A percentile compares a stretch with the other conserved stretches of the same genome.
Evolutionary conservation across 2,329 filamentous ascomycete genomes (phyloP).

Genomic region (Aquanectria penicillioides): DNA sequence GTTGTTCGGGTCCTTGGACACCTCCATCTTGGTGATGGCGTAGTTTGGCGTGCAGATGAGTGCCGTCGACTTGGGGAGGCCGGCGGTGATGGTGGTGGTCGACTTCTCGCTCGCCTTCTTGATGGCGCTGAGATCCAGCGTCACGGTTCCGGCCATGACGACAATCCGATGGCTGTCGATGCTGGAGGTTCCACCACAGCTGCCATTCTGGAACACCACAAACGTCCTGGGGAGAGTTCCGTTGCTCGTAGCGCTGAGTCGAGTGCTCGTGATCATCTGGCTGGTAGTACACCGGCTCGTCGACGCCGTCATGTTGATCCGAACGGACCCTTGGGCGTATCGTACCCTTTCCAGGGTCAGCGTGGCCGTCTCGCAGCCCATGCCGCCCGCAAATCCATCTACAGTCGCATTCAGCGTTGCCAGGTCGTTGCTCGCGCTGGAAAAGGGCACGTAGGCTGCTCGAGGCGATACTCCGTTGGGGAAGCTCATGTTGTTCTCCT

Average conservation of each 20-base stretch:
- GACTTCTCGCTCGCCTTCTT: conserved; percentile 25
- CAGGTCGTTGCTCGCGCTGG: conserved; percentile 35
- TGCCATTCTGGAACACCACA: conserved; percentile 29
- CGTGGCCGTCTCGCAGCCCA: conserved; percentile 45
- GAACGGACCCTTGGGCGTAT: conserved; percentile 27
- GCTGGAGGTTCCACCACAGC: conserved; percentile 30
- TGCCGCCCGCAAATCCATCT: conserved; percentile 45
- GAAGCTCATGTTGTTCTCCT: conserved; percentile 38
- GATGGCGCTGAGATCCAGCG: conserved; percentile 30
- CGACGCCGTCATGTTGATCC: conserved; percentile 45
- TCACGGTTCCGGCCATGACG: conserved; percentile 30
- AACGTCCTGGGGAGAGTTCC: conserved; percentile 28
- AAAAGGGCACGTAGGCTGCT: conserved; percentile 50
- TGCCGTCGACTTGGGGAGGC: conserved; percentile 24
- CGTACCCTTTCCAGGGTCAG: conserved; percentile 38
- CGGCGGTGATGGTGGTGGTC: conserved; percentile 20
- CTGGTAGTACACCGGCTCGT: conserved; percentile 28
- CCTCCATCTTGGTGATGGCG: conserved; percentile 24
- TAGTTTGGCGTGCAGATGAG: conserved; percentile 39
- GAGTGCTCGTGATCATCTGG: conserved; percentile 31
- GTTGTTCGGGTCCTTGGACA: conserved; percentile 29
- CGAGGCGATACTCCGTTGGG: conserved; percentile 46
- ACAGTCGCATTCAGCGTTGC: conserved; percentile 44
- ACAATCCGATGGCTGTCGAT: conserved; percentile 36
- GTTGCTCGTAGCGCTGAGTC: conserved; percentile 25